These are phyloP conservation scores for Amanita pallidorosea DNA, from an alignment of 768 basidiomycete genomes.

Conservation along the genomic window DNA sequence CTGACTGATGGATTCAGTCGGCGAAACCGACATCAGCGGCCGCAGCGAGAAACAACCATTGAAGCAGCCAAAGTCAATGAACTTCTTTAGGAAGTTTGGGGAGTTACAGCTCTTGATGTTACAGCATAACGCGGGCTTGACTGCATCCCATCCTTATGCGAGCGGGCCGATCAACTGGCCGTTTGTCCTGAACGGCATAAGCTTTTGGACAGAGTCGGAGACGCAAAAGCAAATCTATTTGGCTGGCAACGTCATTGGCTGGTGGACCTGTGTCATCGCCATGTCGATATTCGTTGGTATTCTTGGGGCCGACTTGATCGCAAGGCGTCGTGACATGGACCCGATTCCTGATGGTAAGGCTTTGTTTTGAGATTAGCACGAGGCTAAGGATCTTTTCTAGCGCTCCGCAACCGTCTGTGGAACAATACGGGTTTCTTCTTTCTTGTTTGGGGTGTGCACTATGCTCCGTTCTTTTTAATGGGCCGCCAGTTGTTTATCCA, in stretches of 20 bases:
- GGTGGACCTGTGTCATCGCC: constrained; percentile 88
- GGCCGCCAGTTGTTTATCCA: constrained; percentile 94
- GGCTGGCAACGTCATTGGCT: constrained; percentile 87
- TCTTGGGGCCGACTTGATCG: constrained; percentile 80
- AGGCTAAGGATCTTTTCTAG: constrained; percentile 26
- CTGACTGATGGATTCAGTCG: constrained; percentile 23
- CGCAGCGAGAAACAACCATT: constrained; percentile 38
- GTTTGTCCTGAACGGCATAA: constrained; percentile 91
- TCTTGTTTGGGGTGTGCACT: constrained; percentile 90
- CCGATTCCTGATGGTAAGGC: constrained; percentile 82
- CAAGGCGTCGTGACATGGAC: constrained; percentile 72
- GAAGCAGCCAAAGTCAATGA: constrained; percentile 71
- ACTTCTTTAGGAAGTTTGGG: constrained; percentile 90
- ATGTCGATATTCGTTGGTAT: constrained; percentile 86
- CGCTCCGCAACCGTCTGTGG: constrained; percentile 87
- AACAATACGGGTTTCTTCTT: constrained; percentile 96
- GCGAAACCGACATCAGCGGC: constrained; percentile 38
- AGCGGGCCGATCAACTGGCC: constrained; percentile 97
- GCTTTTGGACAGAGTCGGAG: constrained; percentile 92
- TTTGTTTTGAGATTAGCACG: neutral
- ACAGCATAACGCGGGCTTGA: constrained; percentile 97
- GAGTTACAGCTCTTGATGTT: constrained; percentile 94
- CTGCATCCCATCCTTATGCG: constrained; percentile 96
- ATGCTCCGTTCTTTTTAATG: constrained; percentile 97
- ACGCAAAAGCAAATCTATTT: constrained; percentile 90